Conservation (phyloP, 371 early-diverging fungal species). For the Mucor mucedo region DNA sequence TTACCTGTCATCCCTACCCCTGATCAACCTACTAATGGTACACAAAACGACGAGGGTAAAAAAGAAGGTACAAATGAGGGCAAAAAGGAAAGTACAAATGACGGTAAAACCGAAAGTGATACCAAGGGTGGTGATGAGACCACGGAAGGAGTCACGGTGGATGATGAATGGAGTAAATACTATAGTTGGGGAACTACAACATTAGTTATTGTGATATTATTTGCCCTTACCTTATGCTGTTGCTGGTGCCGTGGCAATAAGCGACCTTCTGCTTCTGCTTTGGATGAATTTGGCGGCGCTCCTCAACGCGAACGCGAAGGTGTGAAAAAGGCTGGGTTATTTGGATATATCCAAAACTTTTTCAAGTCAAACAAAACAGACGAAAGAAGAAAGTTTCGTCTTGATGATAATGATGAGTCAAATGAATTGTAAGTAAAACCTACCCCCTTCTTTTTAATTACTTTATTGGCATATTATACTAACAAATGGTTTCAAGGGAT, state of each 20-base stretch:
- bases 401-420: conserved; percentile 49
- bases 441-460: not conserved
- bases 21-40: conserved; percentile 6
- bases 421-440: conserved; percentile 50
- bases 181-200: conserved; percentile 37
- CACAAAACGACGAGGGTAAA: not conserved
- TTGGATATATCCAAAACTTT: conserved; percentile 3
- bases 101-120: not conserved
- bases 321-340: not conserved
- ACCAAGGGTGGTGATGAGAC: not conserved
- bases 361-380: not conserved
- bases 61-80: conserved; percentile 1
- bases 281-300: conserved; percentile 28
- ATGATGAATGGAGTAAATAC: conserved; percentile 12
- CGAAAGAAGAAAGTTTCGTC: conserved; percentile 33
- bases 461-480: not conserved
- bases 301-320: conserved; percentile 26
- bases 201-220: conserved; percentile 33
- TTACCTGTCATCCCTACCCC: not conserved
- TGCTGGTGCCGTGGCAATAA: conserved; percentile 37
- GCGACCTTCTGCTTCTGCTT: conserved; percentile 16
- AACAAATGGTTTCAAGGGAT: conserved; percentile 34
- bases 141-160: not conserved
- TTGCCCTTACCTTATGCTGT: conserved; percentile 30
- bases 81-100: not conserved